Conservation (phyloP, 768 basidiomycete genomes). For the Mycena floridula region DNA sequence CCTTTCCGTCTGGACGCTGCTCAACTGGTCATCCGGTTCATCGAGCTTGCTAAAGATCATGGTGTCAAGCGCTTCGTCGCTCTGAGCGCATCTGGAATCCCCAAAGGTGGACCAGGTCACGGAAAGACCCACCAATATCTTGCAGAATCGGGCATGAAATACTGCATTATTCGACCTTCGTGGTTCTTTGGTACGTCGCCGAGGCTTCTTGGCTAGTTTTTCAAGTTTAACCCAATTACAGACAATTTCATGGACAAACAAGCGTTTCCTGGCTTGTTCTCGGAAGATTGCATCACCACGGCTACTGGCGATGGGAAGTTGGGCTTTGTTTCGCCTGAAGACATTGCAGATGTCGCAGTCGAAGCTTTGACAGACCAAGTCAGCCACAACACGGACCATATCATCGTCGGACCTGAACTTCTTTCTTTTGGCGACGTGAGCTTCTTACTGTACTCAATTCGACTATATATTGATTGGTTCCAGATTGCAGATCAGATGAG, state of each 20-base stretch:
- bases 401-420: conserved; percentile 27
- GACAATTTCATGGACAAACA: no score
- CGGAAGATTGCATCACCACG: conserved; percentile 19
- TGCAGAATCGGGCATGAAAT: conserved; percentile 23
- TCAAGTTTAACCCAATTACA: no score
- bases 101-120: conserved; percentile 14
- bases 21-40: conserved; percentile 18
- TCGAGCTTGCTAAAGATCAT: conserved; percentile 24
- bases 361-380: conserved; percentile 20
- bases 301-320: conserved; percentile 20
- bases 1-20: conserved; percentile 8
- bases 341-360: conserved; percentile 27
- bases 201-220: no score
- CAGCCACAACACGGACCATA: conserved; percentile 18
- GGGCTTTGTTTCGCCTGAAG: conserved; percentile 24
- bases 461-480: neutral
- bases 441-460: neutral
- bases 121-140: conserved; percentile 31
- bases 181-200: conserved; percentile 31
- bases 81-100: conserved; percentile 18
- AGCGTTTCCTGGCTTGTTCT: no score
- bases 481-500: neutral
- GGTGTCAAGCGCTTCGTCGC: conserved; percentile 29
- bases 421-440: conserved; percentile 25
- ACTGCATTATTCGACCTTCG: conserved; percentile 27